A percentile compares a stretch with the other conserved stretches of the same genome.
Conservation (phyloP, 140 eudicot genomes). For the Anethum foeniculum region DNA sequence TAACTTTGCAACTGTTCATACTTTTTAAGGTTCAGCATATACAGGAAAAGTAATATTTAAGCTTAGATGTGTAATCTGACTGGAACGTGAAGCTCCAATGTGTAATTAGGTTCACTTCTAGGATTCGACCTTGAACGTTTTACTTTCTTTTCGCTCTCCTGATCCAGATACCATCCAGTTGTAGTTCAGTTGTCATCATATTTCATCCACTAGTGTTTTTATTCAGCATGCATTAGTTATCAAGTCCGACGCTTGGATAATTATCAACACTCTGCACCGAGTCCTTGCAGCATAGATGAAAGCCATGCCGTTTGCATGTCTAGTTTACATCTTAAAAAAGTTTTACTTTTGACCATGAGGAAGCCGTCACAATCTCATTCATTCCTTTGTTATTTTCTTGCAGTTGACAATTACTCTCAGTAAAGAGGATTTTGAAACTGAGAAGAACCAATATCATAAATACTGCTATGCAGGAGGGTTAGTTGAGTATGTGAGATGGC, state of each 20-base stretch:
- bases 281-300: background rate
- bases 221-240: background rate
- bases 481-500: slow-evolving; percentile 87
- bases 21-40: background rate
- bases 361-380: no score
- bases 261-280: background rate
- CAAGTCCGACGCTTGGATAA: background rate
- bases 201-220: background rate
- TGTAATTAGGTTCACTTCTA: background rate
- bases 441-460: slow-evolving; percentile 50
- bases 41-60: background rate
- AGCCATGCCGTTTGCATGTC: background rate
- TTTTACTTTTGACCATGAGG: slow-evolving; percentile 1
- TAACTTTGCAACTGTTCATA: background rate
- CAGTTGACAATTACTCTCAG: slow-evolving; percentile 67
- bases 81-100: background rate
- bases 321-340: background rate
- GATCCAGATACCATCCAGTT: background rate
- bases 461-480: slow-evolving; percentile 91
- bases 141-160: background rate
- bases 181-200: background rate
- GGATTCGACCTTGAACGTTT: background rate
- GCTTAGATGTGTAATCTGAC: background rate
- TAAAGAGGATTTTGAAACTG: slow-evolving; percentile 68
- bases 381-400: slow-evolving; percentile 10